Conservation (phyloP, 257 asterid genomes). For the Nicotiana otophora region DNA sequence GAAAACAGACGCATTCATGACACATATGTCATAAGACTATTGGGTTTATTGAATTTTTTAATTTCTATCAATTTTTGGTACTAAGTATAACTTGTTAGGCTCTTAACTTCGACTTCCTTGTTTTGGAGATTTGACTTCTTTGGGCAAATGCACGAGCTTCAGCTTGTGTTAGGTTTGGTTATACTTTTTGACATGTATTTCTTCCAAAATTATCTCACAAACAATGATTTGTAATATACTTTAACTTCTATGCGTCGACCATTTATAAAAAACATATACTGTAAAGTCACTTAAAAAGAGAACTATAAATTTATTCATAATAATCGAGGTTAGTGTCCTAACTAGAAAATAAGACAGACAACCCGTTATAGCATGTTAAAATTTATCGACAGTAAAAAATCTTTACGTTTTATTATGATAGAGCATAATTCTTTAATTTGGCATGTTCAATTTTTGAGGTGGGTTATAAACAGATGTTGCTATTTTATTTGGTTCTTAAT, state of each 20-base stretch:
- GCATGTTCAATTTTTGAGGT: neutral
- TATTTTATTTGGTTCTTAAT: neutral
- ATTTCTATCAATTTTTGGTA: neutral
- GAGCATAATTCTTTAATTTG: neutral
- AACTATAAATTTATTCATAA: no score
- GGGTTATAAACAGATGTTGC: slow-evolving; percentile 1
- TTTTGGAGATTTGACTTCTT: neutral
- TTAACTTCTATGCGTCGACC: no score
- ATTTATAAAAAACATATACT: no score
- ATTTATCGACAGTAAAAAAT: no score
- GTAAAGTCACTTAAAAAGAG: no score
- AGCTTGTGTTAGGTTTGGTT: neutral
- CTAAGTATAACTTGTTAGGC: neutral
- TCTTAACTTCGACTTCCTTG: neutral
- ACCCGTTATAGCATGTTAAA: no score
- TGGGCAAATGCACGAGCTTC: neutral
- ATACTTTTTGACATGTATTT: neutral
- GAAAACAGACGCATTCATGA: slow-evolving; percentile 31
- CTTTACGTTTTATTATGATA: neutral
- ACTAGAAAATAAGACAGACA: no score
- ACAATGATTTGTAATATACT: neutral
- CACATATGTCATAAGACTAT: slow-evolving; percentile 22
- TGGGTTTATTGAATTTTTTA: neutral
- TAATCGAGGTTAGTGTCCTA: no score
- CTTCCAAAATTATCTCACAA: neutral